phyloP scores from a whole-genome alignment of 805 yeast genomes.

The Saccharomyces cerevisiae region DNA sequence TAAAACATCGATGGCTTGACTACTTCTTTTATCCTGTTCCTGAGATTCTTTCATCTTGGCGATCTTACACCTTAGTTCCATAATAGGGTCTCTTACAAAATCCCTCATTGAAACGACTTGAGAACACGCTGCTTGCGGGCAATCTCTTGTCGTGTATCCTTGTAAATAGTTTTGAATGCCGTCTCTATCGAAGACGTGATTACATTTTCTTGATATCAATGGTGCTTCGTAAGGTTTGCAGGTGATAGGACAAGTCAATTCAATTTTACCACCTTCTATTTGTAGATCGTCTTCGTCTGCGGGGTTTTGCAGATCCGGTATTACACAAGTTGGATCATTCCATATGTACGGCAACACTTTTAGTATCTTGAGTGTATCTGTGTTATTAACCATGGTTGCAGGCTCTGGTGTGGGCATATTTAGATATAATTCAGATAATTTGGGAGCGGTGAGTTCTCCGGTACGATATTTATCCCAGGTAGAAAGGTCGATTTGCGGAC shows the following conservation, averaged over 20 bases:
- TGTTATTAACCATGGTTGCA: background rate
- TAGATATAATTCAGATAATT: constrained; percentile 7
- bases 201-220: constrained; percentile 45
- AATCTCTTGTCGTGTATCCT: constrained; percentile 25
- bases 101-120: constrained; percentile 31
- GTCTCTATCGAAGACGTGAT: constrained; percentile 51
- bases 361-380: constrained; percentile 17
- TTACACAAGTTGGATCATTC: constrained; percentile 51
- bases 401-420: background rate
- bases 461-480: constrained; percentile 18
- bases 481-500: constrained; percentile 11
- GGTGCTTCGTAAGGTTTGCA: constrained; percentile 46
- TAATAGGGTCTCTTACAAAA: constrained; percentile 41
- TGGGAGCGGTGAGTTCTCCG: constrained; percentile 11
- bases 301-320: constrained; percentile 37
- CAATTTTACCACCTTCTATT: constrained; percentile 64
- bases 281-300: constrained; percentile 51
- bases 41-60: constrained; percentile 3
- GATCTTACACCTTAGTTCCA: constrained; percentile 46
- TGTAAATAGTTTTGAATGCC: constrained; percentile 35
- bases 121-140: constrained; percentile 58
- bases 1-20: background rate
- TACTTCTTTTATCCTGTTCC: background rate
- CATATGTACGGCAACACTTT: constrained; percentile 42
- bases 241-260: constrained; percentile 61